Percentiles rank a stretch among this genome's conserved stretches.
phyloP scores from a whole-genome alignment of 768 basidiomycete genomes.

The Auriscalpium vulgare region DNA sequence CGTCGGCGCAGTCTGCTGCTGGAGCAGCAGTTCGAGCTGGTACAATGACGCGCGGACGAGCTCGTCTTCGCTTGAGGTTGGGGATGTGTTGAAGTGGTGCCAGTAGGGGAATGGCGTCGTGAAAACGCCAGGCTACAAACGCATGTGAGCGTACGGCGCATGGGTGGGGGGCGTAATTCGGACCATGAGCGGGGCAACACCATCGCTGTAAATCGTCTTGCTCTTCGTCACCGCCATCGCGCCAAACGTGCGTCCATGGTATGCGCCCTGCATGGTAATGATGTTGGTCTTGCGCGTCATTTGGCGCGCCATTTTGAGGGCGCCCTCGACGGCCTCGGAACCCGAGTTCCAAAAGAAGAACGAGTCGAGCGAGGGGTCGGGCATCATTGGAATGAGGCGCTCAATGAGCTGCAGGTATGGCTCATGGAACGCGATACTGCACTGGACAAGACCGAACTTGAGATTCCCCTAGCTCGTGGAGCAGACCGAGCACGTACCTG shows the following conservation, averaged over 20 bases:
- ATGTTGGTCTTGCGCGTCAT: conserved; percentile 81
- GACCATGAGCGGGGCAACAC: conserved; percentile 79
- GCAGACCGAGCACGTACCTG: conserved; percentile 40
- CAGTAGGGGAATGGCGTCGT: conserved; percentile 85
- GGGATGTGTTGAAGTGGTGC: conserved; percentile 68
- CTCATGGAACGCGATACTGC: conserved; percentile 81
- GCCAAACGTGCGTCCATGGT: conserved; percentile 90
- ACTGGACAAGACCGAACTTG: conserved; percentile 33
- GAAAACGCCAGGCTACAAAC: conserved; percentile 69
- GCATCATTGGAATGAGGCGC: conserved; percentile 81
- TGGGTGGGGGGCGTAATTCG: conserved; percentile 10
- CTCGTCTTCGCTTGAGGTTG: conserved; percentile 44
- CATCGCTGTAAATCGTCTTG: conserved; percentile 86
- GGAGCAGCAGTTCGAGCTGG: conserved; percentile 72
- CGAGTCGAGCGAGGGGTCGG: conserved; percentile 81
- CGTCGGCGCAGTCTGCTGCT: conserved; percentile 71
- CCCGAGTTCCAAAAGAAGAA: conserved; percentile 99
- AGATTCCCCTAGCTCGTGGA: not conserved
- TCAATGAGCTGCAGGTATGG: conserved; percentile 86
- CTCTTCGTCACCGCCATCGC: conserved; percentile 91
- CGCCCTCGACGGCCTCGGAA: conserved; percentile 85
- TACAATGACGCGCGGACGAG: conserved; percentile 61
- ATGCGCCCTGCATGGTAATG: conserved; percentile 87
- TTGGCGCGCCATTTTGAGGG: conserved; percentile 78
- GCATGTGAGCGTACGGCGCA: not conserved